phyloP scores from a whole-genome alignment of 2,329 filamentous ascomycete genomes.

The Ilyonectria robusta region DNA sequence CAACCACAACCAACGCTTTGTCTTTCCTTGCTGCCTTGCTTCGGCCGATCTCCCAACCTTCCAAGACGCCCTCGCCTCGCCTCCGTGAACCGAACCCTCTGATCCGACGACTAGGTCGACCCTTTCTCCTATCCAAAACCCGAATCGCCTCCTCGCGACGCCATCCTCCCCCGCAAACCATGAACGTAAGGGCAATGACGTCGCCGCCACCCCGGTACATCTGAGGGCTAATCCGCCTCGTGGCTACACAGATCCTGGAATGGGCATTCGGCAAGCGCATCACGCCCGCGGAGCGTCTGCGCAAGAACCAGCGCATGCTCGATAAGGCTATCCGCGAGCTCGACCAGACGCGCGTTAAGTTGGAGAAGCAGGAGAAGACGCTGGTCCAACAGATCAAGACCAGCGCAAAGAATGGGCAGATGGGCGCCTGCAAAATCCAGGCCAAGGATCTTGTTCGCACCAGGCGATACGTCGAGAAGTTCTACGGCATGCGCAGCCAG shows the following conservation, averaged over 20 bases:
- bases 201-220: constrained; percentile 30
- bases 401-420: constrained; percentile 97
- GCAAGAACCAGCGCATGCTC: constrained; percentile 95
- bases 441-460: constrained; percentile 97
- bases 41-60: constrained; percentile 17
- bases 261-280: constrained; percentile 99
- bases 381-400: constrained; percentile 97
- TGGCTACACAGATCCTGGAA: constrained; percentile 82
- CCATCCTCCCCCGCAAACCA: constrained; percentile 41
- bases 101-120: constrained; percentile 3
- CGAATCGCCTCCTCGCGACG: constrained; percentile 15
- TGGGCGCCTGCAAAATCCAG: constrained; percentile 98
- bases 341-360: constrained; percentile 93
- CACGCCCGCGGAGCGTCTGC: constrained; percentile 92
- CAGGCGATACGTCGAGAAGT: constrained; percentile 95
- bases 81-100: neutral
- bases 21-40: constrained; percentile 41
- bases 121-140: neutral
- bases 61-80: constrained; percentile 6
- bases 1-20: constrained; percentile 26
- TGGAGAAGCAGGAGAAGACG: constrained; percentile 99
- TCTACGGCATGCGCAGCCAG: constrained; percentile 98
- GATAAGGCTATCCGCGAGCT: constrained; percentile 98
- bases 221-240: constrained; percentile 39
- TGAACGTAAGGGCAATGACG: constrained; percentile 48